Conservation (phyloP, 176 grass and related monocot species). For the Melocanna baccifera region DNA sequence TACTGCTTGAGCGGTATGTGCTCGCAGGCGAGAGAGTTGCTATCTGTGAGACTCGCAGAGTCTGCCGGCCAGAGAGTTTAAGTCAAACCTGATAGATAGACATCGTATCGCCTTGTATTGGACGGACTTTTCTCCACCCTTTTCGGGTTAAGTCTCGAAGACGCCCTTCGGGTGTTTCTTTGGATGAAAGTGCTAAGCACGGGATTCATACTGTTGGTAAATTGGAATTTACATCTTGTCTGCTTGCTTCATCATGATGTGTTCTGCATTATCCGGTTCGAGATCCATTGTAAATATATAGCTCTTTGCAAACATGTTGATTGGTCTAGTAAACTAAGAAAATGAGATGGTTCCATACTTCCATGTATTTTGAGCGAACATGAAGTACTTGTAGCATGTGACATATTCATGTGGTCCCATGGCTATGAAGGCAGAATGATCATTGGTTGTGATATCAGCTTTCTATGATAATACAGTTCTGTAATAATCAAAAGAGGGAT, state of each 20-base stretch:
- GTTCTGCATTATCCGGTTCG: constrained; percentile 14
- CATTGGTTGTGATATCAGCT: constrained; percentile 30
- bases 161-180: not conserved
- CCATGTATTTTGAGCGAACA: constrained; percentile 21
- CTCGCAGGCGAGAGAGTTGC: not conserved
- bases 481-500: constrained; percentile 19
- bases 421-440: constrained; percentile 14
- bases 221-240: constrained; percentile 3
- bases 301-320: not conserved
- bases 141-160: not conserved
- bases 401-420: constrained; percentile 15
- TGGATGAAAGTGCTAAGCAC: not conserved
- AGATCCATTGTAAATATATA: constrained; percentile 2
- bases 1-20: not conserved
- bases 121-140: constrained; percentile 20
- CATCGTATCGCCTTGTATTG: not conserved
- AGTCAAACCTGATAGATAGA: not conserved
- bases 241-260: constrained; percentile 4
- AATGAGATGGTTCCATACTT: constrained; percentile 8
- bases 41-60: not conserved
- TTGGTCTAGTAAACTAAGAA: not conserved
- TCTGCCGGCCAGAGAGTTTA: not conserved
- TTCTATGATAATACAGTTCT: constrained; percentile 26
- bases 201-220: not conserved
- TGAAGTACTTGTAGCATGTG: constrained; percentile 14